Evolutionary conservation across 148 eudicot species (phyloP).

Genomic region (Camellia sinensis): DNA sequence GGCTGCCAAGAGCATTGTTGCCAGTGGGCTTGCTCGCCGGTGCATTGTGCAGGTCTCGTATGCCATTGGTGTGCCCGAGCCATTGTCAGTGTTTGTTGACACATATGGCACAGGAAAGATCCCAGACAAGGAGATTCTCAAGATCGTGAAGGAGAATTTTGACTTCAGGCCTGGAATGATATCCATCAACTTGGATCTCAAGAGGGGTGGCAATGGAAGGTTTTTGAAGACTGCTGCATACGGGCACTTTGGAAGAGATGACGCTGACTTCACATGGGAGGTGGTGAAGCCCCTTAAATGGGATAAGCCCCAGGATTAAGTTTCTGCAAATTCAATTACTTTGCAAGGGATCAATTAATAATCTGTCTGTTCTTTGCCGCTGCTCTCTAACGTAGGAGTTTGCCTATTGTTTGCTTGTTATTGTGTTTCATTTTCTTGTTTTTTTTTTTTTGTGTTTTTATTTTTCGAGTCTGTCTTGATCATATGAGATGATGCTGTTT

Average conservation of each 20-base stretch:
- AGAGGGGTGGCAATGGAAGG: conserved; percentile 16
- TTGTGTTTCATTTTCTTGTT: background rate
- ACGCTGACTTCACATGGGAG: conserved; percentile 22
- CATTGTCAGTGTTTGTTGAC: conserved; percentile 11
- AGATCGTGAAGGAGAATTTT: conserved; percentile 21
- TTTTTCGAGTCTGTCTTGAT: background rate
- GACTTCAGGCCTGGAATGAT: conserved; percentile 24
- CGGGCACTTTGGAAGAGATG: conserved; percentile 19
- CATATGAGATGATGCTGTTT: background rate
- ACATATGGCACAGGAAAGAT: conserved; percentile 10
- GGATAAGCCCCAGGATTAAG: conserved; percentile 16
- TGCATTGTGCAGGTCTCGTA: conserved; percentile 13
- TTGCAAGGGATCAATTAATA: background rate
- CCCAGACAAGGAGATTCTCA: conserved; percentile 19
- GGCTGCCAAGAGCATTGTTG: conserved; percentile 19
- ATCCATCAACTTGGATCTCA: conserved; percentile 13
- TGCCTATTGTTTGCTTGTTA: conserved; percentile 9
- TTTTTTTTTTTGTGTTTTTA: background rate
- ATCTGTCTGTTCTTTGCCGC: conserved; percentile 3
- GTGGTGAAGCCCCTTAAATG: conserved; percentile 21
- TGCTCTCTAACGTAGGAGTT: conserved; percentile 1
- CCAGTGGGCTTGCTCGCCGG: conserved; percentile 10
- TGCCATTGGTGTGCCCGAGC: conserved; percentile 12
- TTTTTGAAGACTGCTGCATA: conserved; percentile 21
- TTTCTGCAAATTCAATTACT: background rate